Evolutionary conservation across 2,329 filamentous ascomycete genomes (phyloP).

Genomic region (Aurifilum marmelostoma): DNA sequence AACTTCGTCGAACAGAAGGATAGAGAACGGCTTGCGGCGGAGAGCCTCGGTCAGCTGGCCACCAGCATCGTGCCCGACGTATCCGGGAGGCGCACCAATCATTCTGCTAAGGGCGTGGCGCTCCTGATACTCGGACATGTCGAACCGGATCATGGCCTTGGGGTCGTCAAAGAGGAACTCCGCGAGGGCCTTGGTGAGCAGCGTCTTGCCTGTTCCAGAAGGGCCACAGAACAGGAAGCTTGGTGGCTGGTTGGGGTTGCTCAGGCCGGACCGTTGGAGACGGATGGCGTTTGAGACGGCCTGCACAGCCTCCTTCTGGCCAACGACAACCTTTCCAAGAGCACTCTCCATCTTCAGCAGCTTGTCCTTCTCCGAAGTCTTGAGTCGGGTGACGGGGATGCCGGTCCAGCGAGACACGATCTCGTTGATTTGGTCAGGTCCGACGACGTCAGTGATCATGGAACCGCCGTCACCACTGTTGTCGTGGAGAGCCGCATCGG

Average conservation of each 20-base stretch:
- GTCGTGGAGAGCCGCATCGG: slow-evolving; percentile 71
- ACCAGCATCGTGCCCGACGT: slow-evolving; percentile 94
- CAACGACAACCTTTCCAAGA: slow-evolving; percentile 82
- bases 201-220: slow-evolving; percentile 95
- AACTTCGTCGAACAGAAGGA: slow-evolving; percentile 95
- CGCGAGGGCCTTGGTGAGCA: slow-evolving; percentile 93
- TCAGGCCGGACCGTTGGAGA: slow-evolving; percentile 89
- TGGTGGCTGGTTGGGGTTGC: slow-evolving; percentile 94
- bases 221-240: slow-evolving; percentile 99
- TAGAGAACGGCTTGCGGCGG: slow-evolving; percentile 94
- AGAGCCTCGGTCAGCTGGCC: slow-evolving; percentile 95
- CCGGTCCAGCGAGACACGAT: slow-evolving; percentile 98
- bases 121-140: slow-evolving; percentile 99
- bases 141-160: slow-evolving; percentile 97
- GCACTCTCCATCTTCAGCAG: slow-evolving; percentile 95
- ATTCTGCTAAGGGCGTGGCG: slow-evolving; percentile 93
- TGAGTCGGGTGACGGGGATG: slow-evolving; percentile 91
- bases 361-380: slow-evolving; percentile 97
- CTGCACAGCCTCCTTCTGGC: slow-evolving; percentile 89
- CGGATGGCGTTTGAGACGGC: slow-evolving; percentile 96
- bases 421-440: slow-evolving; percentile 97
- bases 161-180: slow-evolving; percentile 98
- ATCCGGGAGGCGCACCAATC: slow-evolving; percentile 96
- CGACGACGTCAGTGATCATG: slow-evolving; percentile 90
- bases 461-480: slow-evolving; percentile 62